Conservation (phyloP, 495 filamentous ascomycete genomes). For the Podospora appendiculata region DNA sequence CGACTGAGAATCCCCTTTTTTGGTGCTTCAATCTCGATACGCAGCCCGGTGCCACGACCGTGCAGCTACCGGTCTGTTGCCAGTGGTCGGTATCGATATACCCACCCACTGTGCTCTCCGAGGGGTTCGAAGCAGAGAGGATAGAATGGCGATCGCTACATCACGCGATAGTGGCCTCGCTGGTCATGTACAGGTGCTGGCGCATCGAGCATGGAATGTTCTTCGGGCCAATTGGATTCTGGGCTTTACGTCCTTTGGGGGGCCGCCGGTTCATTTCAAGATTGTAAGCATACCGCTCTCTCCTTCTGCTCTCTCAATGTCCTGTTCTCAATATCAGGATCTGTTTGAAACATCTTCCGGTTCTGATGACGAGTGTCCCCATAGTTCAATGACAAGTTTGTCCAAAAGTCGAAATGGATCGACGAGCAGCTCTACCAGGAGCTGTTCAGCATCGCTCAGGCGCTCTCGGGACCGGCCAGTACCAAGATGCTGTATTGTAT, state of each 20-base stretch:
- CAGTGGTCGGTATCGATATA: too few relatives aligned
- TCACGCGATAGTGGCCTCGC: not conserved
- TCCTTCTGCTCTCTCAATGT: not conserved
- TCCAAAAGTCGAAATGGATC: constrained; percentile 60
- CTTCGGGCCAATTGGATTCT: constrained; percentile 54
- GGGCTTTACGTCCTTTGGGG: constrained; percentile 65
- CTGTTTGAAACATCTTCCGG: not conserved
- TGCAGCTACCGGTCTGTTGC: too few relatives aligned
- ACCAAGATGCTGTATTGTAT: constrained; percentile 79
- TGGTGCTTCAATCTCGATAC: too few relatives aligned
- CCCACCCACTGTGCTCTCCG: too few relatives aligned
- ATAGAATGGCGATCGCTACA: too few relatives aligned
- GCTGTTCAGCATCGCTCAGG: constrained; percentile 71
- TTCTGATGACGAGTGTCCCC: not conserved
- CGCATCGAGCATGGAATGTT: constrained; percentile 16
- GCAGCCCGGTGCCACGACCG: too few relatives aligned
- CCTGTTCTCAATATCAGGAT: not conserved
- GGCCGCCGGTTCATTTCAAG: constrained; percentile 64
- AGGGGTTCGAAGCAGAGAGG: too few relatives aligned
- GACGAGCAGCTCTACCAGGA: constrained; percentile 78
- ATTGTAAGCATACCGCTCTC: constrained; percentile 32
- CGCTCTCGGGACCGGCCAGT: constrained; percentile 65
- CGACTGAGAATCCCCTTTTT: too few relatives aligned
- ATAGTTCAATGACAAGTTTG: constrained; percentile 58
- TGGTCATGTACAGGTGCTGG: constrained; percentile 1